Evolutionary conservation across 2,329 filamentous ascomycete species (phyloP), one percentile per base, ranked within the genome.

Genomic region (Hymenoscyphus fraxineus): DNA sequence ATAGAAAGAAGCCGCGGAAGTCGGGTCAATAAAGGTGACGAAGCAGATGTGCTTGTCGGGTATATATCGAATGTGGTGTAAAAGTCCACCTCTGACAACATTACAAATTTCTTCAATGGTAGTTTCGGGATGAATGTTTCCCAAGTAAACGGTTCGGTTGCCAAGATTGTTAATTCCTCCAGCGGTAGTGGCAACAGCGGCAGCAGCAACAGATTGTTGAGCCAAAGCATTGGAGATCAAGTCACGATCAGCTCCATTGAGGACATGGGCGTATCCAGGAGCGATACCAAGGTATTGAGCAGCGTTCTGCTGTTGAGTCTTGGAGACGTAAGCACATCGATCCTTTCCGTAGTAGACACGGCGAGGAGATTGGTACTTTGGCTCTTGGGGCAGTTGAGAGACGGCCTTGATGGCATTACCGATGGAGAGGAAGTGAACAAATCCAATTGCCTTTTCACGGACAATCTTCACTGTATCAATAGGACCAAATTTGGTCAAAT

Each of bases 31-130:
- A 79, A 99, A 99, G 1, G 95, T 99, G 64, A 99, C 95, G 76
- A 99, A 99, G 83, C 95, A 99, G 72, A 99, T 99, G 80, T 99
- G 95, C 86, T 99, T 99, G 81, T 99, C 95, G 6, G 95, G 95
- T 73, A 99, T 99, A 80, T 98, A 99, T 72, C 95, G 92, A 77
- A 99, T 96, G 78, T 99, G 95, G 78, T 99, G 95, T 73, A 99
- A 84, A 69, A 99, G 85, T 72, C 95, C 95, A 65, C 95, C 95
- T 69, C 95, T 88, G 61, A 99, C 95, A 64, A 99, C 95, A 75
- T 99, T 99, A 85, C 95, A 99, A 76, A 99, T 99, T 80, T 99
- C 95, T 80, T 99, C 95, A 72, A 98, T 96, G 1, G 94, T 98
- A 1, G 95, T 99, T 80, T 99, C 95, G 0, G 95, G 95, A 77